Conservation (phyloP, 371 early-diverging fungal genomes). For the Mortierella sp. region DNA sequence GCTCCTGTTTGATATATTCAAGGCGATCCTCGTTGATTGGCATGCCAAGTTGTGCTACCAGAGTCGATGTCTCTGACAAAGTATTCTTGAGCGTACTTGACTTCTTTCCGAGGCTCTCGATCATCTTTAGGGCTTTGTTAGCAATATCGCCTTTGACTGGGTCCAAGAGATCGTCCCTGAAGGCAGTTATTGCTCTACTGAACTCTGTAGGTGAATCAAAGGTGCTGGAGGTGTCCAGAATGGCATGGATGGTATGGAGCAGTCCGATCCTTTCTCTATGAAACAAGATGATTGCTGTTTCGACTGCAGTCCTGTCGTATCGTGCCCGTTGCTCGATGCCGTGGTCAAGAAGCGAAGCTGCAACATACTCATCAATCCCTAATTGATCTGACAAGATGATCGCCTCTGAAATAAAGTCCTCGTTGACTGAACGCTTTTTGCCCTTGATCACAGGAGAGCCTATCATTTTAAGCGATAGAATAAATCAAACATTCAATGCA, state of each 20-base stretch:
- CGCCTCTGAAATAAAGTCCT: conserved; percentile 76
- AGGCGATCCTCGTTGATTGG: conserved; percentile 55
- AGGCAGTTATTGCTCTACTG: conserved; percentile 59
- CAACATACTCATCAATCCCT: conserved; percentile 82
- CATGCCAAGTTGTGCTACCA: conserved; percentile 54
- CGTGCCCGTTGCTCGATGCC: conserved; percentile 66
- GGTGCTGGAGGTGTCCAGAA: conserved; percentile 72
- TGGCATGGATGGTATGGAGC: conserved; percentile 69
- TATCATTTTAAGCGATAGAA: not conserved
- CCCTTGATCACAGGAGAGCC: conserved; percentile 51
- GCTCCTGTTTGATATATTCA: conserved; percentile 66
- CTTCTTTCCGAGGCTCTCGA: conserved; percentile 61
- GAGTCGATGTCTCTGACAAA: conserved; percentile 46
- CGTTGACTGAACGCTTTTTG: conserved; percentile 64
- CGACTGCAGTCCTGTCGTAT: conserved; percentile 71
- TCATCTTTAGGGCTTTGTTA: conserved; percentile 60
- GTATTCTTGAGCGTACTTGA: conserved; percentile 55
- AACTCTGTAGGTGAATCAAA: conserved; percentile 60
- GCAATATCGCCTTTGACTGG: conserved; percentile 46
- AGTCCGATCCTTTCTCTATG: conserved; percentile 77
- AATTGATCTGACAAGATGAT: conserved; percentile 84
- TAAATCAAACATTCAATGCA: not conserved
- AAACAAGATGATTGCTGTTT: conserved; percentile 79
- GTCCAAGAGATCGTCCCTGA: conserved; percentile 53
- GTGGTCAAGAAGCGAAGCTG: conserved; percentile 77